phyloP scores from a whole-genome alignment of 139 green algal genomes.

The Gonium pectorale region DNA sequence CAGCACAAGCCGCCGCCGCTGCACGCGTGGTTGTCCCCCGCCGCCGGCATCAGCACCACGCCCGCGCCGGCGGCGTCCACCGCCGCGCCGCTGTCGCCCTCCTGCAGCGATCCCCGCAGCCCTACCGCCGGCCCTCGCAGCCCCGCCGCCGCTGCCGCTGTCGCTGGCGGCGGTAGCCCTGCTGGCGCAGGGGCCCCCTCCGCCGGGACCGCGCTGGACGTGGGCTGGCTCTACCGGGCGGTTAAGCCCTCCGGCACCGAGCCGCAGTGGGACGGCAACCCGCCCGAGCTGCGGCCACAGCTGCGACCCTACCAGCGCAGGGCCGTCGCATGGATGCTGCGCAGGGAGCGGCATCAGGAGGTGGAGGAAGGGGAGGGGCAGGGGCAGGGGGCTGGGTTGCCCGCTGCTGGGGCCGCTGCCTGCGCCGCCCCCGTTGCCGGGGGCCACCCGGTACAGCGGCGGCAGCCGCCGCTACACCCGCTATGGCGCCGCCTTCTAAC shows the following conservation, averaged over 20 bases:
- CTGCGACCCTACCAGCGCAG: constrained; percentile 87
- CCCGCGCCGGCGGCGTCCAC: too few species aligned
- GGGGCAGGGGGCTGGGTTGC: not conserved
- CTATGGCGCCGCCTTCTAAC: constrained; percentile 70
- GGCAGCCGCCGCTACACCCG: constrained; percentile 61
- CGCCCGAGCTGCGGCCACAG: constrained; percentile 64
- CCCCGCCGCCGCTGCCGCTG: not conserved
- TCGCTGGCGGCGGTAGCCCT: not conserved
- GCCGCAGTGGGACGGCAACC: constrained; percentile 35
- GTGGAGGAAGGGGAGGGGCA: not conserved
- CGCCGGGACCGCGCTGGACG: constrained; percentile 42
- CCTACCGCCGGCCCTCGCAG: not conserved
- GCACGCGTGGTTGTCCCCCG: too few species aligned
- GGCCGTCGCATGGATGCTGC: constrained; percentile 84
- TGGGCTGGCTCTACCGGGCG: constrained; percentile 70
- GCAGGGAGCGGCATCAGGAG: constrained; percentile 54
- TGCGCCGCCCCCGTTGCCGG: not conserved
- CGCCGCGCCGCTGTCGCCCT: too few species aligned
- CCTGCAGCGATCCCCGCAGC: too few species aligned
- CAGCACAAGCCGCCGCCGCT: too few species aligned
- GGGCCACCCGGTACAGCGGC: not conserved
- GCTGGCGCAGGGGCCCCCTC: not conserved
- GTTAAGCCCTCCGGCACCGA: constrained; percentile 75
- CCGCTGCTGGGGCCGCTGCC: not conserved
- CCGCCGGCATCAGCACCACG: too few species aligned